Conservation (phyloP, 179 eudicot genomes). For the Spinacia oleracea region DNA sequence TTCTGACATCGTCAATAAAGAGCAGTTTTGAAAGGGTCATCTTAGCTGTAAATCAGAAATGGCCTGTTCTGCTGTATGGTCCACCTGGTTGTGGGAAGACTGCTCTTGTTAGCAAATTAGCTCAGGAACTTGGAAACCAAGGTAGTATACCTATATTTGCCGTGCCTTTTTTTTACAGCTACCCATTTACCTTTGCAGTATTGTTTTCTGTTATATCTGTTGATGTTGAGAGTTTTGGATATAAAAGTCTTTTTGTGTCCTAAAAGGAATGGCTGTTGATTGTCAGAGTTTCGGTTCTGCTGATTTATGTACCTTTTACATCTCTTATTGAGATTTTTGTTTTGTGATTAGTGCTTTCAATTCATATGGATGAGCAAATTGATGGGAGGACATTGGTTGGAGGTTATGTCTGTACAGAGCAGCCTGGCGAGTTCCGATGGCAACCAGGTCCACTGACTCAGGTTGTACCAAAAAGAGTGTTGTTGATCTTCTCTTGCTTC, state of each 20-base stretch:
- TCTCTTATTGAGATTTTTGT: slow-evolving; percentile 7
- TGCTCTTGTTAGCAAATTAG: slow-evolving; percentile 67
- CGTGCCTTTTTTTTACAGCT: neutral
- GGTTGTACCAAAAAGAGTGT: slow-evolving; percentile 40
- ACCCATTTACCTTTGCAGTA: neutral
- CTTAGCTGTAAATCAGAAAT: slow-evolving; percentile 79
- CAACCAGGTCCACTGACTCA: slow-evolving; percentile 98
- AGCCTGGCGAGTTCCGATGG: slow-evolving; percentile 99
- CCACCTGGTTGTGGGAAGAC: slow-evolving; percentile 94
- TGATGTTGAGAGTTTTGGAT: neutral
- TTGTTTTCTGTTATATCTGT: neutral
- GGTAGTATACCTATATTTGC: slow-evolving; percentile 39
- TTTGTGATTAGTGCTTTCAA: slow-evolving; percentile 55
- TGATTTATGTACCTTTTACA: neutral
- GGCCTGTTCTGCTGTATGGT: slow-evolving; percentile 98
- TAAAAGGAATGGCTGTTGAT: neutral
- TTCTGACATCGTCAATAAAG: slow-evolving; percentile 68
- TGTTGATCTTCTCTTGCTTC: neutral
- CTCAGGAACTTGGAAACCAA: slow-evolving; percentile 58
- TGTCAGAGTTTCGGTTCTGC: neutral
- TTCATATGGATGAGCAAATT: slow-evolving; percentile 97
- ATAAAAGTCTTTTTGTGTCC: neutral
- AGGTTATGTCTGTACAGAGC: slow-evolving; percentile 86
- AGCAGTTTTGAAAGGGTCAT: slow-evolving; percentile 80
- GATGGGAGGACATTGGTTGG: slow-evolving; percentile 94